phyloP scores from a whole-genome alignment of 2,329 filamentous ascomycete species.

The Aureobasidium namibiae region DNA sequence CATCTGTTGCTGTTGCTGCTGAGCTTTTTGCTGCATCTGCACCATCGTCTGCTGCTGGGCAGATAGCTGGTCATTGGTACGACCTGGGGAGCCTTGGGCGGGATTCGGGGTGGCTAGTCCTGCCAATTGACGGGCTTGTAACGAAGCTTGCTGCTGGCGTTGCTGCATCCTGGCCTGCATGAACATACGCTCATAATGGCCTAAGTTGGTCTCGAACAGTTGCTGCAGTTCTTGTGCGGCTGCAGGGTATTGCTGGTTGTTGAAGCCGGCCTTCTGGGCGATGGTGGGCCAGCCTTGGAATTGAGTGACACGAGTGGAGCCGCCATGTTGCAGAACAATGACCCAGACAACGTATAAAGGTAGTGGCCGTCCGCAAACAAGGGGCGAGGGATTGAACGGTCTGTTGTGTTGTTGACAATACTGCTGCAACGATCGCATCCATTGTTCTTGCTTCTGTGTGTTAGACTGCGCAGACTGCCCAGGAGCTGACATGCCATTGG shows the following conservation, averaged over 20 bases:
- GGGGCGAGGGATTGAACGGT: slow-evolving; percentile 65
- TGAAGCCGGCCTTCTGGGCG: slow-evolving; percentile 44
- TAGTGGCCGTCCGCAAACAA: slow-evolving; percentile 64
- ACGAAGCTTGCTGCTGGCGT: slow-evolving; percentile 27
- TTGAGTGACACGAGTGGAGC: slow-evolving; percentile 64
- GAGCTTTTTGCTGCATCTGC: slow-evolving; percentile 23
- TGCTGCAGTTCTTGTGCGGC: slow-evolving; percentile 61
- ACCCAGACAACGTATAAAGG: slow-evolving; percentile 72
- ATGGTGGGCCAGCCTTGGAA: slow-evolving; percentile 67
- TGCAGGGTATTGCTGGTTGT: slow-evolving; percentile 42
- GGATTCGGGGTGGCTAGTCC: slow-evolving; percentile 22
- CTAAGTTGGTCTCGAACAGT: slow-evolving; percentile 68
- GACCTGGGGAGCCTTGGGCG: slow-evolving; percentile 23
- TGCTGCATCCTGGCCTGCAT: slow-evolving; percentile 42
- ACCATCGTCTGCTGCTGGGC: slow-evolving; percentile 20
- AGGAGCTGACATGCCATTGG: slow-evolving; percentile 10
- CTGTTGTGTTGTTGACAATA: slow-evolving; percentile 70
- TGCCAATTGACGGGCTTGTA: slow-evolving; percentile 33
- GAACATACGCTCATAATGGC: slow-evolving; percentile 67
- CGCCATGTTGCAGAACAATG: slow-evolving; percentile 65
- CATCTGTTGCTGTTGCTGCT: slow-evolving; percentile 20
- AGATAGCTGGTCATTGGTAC: slow-evolving; percentile 9
- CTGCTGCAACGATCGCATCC: slow-evolving; percentile 62
- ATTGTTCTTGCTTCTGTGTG: slow-evolving; percentile 22
- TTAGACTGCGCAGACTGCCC: slow-evolving; percentile 16